Evolutionary conservation across 2,329 filamentous ascomycete species (phyloP), one percentile per base, ranked within the genome.

Genomic region (Nemania abortiva): DNA sequence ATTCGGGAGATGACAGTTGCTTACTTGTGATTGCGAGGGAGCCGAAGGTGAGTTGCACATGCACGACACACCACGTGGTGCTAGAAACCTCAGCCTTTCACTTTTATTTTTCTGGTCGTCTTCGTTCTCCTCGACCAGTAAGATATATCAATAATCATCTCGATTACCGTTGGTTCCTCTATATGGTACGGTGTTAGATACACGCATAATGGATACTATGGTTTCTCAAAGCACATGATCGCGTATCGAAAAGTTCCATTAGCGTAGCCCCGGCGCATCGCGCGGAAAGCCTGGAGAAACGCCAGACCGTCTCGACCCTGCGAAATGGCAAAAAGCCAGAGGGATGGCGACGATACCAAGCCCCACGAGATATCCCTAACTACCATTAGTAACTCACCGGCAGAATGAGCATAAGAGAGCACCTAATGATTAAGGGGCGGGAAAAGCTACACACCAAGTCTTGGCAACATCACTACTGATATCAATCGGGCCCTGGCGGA

Each of bases 291-390:
- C 75, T 89, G 87, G 66, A 90, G 77, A 71, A 89, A 90, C 3
- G 87, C 86, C 50, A 90, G 83, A 2, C 87, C 87, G 70, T 90
- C 88, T 58, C 88, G 80, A 11, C 88, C 88, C 73, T 89, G 88
- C 24, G 86, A 85, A 50, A 89, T 83, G 4, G 88, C 88, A 70
- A 89, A 89, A 0, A 87, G 85, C 88, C 88, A 89, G 7, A 90
- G 82, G 2, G 86, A 84, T 0, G 88, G 87, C 29, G 86, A 89
- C 69, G 89, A 87, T 18, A 90, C 83, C 10, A 90, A 80, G 7
- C 83, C 82, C 87, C 87, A 89, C 18, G 87, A 88, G n/a, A 90
- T 88, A 71, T 90, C 88, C 87, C 87, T 89, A 54, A 6, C 34
- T 5, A 45, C 29, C 9, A 50, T 68, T 34, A 71, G 56, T 49